Evolutionary conservation across 139 green algal genomes (phyloP), one percentile per base, ranked within the genome.

Genomic region (Raphidocelis subcapitata): DNA sequence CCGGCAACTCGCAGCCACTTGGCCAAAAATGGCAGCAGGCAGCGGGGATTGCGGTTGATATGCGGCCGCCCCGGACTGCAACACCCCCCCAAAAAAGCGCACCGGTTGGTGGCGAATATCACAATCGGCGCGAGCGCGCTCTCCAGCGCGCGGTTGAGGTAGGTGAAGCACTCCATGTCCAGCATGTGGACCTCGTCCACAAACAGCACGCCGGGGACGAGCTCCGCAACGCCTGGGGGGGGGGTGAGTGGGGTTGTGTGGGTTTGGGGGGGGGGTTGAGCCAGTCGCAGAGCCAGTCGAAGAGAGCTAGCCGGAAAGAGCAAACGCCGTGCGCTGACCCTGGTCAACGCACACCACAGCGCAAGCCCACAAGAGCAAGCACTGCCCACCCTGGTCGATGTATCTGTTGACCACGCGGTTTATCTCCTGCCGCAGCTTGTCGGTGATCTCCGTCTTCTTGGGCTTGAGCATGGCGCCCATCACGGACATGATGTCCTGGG

Each of bases 371-470:
- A 23, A 51, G 26, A 67, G 29, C 60, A 46, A 28, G n/a, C n/a
- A 8, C 56, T 81, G 49, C 36, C 33, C 62, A 65, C 76, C 94
- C 65, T 87, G 83, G 68, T 94, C 86, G 49, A 94, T 91, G 81
- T 91, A 92, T 31, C 74, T 71, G 80, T 94, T 79, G 20, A 84
- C 77, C 41, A 97, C 91, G 80, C 94, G 95, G 91, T 99, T 99
- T 83, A 99, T 97, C 77, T 99, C 96, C 69, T 94, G 85, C 24
- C 95, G 82, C 77, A 99, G 85, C 89, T 99, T 99, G 60, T 99
- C 96, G 1, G 96, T 99, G 77, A 99, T 98, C 77, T 99, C 96
- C 0, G 96, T 99, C 86, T 99, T 99, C 85, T 98, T 98, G 26
- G 89, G 91, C 75, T 97, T 97, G 59, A 98, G 85, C 85, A 99